Evolutionary conservation across 2,329 filamentous ascomycete genomes (phyloP).

Genomic region (Calonectria multiphialidica): DNA sequence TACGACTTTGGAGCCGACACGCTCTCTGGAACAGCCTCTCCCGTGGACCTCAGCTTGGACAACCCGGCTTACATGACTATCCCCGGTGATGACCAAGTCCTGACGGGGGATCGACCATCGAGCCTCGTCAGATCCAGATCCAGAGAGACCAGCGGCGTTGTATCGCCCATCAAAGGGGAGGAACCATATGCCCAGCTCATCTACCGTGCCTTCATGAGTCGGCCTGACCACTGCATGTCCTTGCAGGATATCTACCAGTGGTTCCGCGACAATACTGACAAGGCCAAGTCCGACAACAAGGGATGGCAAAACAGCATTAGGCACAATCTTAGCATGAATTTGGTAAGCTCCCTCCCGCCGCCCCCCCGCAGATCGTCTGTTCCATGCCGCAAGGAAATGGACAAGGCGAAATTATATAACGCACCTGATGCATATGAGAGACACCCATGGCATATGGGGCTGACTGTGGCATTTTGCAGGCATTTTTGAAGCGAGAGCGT

Average conservation of each 20-base stretch:
- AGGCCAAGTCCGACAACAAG: slow-evolving; percentile 76
- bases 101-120: slow-evolving; percentile 11
- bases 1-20: slow-evolving; percentile 23
- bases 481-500: slow-evolving; percentile 56
- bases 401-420: not conserved
- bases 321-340: slow-evolving; percentile 97
- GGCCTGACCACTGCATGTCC: slow-evolving; percentile 76
- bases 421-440: not conserved
- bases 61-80: slow-evolving; percentile 28
- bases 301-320: slow-evolving; percentile 98
- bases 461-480: slow-evolving; percentile 45
- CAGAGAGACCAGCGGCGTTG: slow-evolving; percentile 16
- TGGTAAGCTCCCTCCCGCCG: slow-evolving; percentile 64
- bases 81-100: slow-evolving; percentile 21
- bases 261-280: slow-evolving; percentile 86
- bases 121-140: slow-evolving; percentile 23
- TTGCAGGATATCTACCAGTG: slow-evolving; percentile 91
- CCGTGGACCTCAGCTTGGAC: slow-evolving; percentile 31
- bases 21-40: slow-evolving; percentile 36
- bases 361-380: slow-evolving; percentile 12
- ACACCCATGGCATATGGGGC: not conserved
- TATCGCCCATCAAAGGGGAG: slow-evolving; percentile 51
- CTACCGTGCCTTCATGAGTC: slow-evolving; percentile 78
- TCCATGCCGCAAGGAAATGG: slow-evolving; percentile 23
- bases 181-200: slow-evolving; percentile 88